These are phyloP conservation scores for Quercus tomentella DNA, from an alignment of 331 rosid species.

Conservation along the genomic window DNA sequence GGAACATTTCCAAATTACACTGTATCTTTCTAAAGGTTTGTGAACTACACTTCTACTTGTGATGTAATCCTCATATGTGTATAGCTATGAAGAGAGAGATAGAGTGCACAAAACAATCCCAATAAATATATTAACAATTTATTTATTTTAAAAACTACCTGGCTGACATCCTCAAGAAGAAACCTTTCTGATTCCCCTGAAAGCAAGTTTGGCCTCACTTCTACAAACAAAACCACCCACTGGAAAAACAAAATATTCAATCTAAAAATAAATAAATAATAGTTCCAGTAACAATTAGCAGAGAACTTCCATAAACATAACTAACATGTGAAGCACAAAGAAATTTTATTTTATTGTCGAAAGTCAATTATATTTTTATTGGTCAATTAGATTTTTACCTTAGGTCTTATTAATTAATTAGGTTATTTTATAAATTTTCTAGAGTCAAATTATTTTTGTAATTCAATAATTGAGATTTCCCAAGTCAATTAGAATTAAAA, in stretches of 20 bases:
- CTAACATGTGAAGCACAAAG: too few species aligned
- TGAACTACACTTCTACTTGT: neutral
- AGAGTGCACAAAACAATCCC: neutral
- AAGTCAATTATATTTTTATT: too few species aligned
- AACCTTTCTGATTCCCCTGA: constrained; percentile 89
- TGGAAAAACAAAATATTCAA: constrained; percentile 25
- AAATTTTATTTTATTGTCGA: too few species aligned
- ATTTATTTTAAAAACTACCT: constrained; percentile 36
- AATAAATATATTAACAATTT: neutral
- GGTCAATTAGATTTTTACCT: too few species aligned
- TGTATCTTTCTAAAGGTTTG: too few species aligned
- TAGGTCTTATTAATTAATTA: too few species aligned
- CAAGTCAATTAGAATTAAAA: too few species aligned
- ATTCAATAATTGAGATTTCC: too few species aligned
- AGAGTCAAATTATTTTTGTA: too few species aligned
- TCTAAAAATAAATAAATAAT: neutral
- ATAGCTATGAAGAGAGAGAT: neutral
- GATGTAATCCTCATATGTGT: neutral
- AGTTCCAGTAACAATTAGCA: constrained; percentile 1
- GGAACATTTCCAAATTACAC: too few species aligned
- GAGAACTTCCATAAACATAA: neutral
- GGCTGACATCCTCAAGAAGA: constrained; percentile 73
- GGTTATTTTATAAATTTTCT: too few species aligned
- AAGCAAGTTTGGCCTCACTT: constrained; percentile 81
- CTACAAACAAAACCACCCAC: constrained; percentile 83